phyloP scores from a whole-genome alignment of 495 filamentous ascomycete species.

The Pseudomonodictys pantanalensis region DNA sequence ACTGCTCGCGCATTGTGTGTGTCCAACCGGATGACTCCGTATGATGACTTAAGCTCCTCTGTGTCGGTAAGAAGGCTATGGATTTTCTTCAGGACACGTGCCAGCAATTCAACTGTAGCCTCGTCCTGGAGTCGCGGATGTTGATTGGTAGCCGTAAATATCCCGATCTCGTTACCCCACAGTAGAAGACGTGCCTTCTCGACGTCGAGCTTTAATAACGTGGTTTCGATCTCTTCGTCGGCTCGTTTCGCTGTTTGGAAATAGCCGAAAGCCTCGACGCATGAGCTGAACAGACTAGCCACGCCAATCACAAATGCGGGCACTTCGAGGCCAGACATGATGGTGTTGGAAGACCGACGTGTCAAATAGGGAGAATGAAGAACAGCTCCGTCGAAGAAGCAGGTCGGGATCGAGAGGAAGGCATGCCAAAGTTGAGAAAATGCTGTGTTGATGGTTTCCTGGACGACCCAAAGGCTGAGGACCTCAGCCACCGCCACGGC shows the following conservation, averaged over 20 bases:
- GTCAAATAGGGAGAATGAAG: no score
- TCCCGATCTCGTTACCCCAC: constrained; percentile 27
- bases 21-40: not conserved
- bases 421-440: no score
- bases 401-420: no score
- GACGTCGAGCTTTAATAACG: constrained; percentile 23
- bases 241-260: constrained; percentile 8
- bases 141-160: not conserved
- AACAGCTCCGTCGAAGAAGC: no score
- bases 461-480: no score
- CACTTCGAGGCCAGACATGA: not conserved
- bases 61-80: not conserved
- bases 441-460: no score
- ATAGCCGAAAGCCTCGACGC: constrained; percentile 27
- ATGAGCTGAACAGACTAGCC: constrained; percentile 20
- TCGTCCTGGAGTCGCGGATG: not conserved
- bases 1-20: no score
- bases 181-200: constrained; percentile 24
- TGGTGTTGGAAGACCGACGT: no score
- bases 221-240: constrained; percentile 24
- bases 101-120: not conserved
- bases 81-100: not conserved
- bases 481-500: no score
- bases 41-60: not conserved
- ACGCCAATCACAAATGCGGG: not conserved